A percentile compares a stretch with the other conserved stretches of the same genome.
phyloP scores from a whole-genome alignment of 768 basidiomycete genomes.

The Leccinum rimulosum region DNA sequence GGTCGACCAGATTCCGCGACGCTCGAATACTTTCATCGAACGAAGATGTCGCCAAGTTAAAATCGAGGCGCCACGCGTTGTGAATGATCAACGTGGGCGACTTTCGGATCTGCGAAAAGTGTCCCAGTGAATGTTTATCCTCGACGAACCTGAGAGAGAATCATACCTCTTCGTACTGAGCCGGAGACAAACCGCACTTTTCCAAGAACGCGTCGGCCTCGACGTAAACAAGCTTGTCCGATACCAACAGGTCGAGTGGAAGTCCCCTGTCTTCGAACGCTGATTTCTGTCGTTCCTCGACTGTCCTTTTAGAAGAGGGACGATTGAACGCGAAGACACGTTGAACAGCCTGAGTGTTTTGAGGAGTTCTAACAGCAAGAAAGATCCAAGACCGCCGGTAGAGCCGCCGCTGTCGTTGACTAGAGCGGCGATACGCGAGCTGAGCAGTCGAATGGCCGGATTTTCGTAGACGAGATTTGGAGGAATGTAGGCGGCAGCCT shows the following conservation, averaged over 20 bases:
- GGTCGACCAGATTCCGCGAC: conserved; percentile 35
- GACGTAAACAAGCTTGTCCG: conserved; percentile 27
- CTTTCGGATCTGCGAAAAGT: conserved; percentile 26
- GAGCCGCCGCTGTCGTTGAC: too few relatives aligned
- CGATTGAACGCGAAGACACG: too few relatives aligned
- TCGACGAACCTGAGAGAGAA: too few relatives aligned
- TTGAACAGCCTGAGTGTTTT: too few relatives aligned
- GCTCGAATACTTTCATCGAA: conserved; percentile 42
- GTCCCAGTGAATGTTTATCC: too few relatives aligned
- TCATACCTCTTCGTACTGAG: conserved; percentile 19
- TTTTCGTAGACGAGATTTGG: too few relatives aligned
- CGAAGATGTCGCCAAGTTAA: conserved; percentile 40
- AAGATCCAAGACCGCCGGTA: too few relatives aligned
- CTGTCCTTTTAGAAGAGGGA: conserved; percentile 10
- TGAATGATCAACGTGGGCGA: conserved; percentile 40
- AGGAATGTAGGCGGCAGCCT: conserved; percentile 4
- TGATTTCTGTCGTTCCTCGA: conserved; percentile 25
- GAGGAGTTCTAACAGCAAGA: too few relatives aligned
- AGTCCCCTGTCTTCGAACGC: conserved; percentile 26
- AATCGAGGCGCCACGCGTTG: conserved; percentile 45
- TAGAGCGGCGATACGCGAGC: too few relatives aligned
- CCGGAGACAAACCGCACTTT: conserved; percentile 29
- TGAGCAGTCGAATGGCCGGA: too few relatives aligned
- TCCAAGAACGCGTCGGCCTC: conserved; percentile 32
- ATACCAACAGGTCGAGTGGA: neutral